Base-by-base conservation (phyloP, 2,329 filamentous ascomycete genomes). In the Colletotrichum sp. region DNA sequence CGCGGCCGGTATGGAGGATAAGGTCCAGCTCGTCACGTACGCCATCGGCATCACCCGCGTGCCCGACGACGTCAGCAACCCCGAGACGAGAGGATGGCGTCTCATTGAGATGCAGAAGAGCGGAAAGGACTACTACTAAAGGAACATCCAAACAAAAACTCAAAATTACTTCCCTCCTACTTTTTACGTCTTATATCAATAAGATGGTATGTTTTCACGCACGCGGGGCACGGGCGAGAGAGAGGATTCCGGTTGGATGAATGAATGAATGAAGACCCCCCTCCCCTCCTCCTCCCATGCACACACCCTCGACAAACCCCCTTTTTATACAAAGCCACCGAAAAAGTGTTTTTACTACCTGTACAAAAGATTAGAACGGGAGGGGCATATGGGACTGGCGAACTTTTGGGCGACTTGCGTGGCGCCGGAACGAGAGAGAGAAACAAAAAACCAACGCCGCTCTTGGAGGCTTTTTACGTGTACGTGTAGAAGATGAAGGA, bases 61-160 rank as follows among this genome's bases (percentile, higher is more conserved):
- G 76, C 93, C 97, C 3, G 97, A 99, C 83, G 97, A 99, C 80
- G 96, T 99, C 80, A 96, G 93, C 89, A 99, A 99, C 85, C 95
- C 96, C 3, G 97, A 99, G 88, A 99, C 97, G 13, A 92, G 96
- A 82, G 97, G 97, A 36, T 99, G 97, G 97, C 93, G 96, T 82
- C 89, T 99, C 85, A 99, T 99, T 83, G 97, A 99, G 88, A 92
- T 99, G 89, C 97, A 99, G 86, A 99, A 99, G 93, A 98, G 95
- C 85, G 96, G 95, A 72, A 92, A 97, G 82, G 97, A 99, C 87
- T 99, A 90, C 85, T 90, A 91, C 80, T 92, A 86, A 87, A 49
- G 21, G 2, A 64, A 32, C 52, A 62, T 30, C 39, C 30, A 15
- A 44, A 24, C 13, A n/a, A 36, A 8, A 63, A 16, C n/a, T 3